phyloP scores from a whole-genome alignment of 306 rosid species.

The Malus sieversii region DNA sequence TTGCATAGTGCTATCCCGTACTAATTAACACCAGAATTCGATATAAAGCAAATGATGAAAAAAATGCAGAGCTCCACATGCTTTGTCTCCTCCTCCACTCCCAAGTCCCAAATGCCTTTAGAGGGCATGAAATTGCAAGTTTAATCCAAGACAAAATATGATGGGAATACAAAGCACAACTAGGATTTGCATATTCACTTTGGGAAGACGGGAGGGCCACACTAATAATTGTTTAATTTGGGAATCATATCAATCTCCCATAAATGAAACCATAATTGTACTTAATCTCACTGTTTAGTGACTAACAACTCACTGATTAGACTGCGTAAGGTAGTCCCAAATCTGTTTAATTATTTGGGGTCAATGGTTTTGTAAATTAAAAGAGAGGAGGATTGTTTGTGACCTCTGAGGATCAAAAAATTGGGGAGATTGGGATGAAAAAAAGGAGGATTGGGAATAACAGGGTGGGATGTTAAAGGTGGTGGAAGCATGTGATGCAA shows the following conservation, averaged over 20 bases:
- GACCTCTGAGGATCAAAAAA: conserved; percentile 11
- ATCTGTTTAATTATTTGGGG: conserved; percentile 15
- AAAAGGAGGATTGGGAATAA: conserved; percentile 18
- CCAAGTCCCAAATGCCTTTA: conserved; percentile 2
- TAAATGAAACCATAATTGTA: conserved; percentile 11
- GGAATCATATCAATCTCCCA: conserved; percentile 4
- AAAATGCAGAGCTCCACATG: conserved; percentile 25
- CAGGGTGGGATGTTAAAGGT: conserved; percentile 34
- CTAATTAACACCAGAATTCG: conserved; percentile 9
- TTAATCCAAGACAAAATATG: conserved; percentile 23
- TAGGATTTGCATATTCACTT: conserved; percentile 18
- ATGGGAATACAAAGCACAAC: conserved; percentile 14
- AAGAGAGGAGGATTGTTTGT: neutral
- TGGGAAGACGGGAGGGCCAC: conserved; percentile 22
- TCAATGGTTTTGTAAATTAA: conserved; percentile 12
- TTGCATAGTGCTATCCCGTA: neutral
- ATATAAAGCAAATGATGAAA: conserved; percentile 22
- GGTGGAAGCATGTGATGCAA: conserved; percentile 39
- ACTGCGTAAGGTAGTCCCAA: conserved; percentile 14
- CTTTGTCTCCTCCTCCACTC: conserved; percentile 25
- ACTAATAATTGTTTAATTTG: conserved; percentile 17
- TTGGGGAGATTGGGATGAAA: conserved; percentile 13
- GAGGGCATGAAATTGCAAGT: conserved; percentile 6
- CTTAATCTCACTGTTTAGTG: conserved; percentile 1
- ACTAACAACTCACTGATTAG: conserved; percentile 2